Evolutionary conservation across 2,329 filamentous ascomycete species (phyloP), one percentile per base, ranked within the genome.

Genomic region (Diplodia intermedia): DNA sequence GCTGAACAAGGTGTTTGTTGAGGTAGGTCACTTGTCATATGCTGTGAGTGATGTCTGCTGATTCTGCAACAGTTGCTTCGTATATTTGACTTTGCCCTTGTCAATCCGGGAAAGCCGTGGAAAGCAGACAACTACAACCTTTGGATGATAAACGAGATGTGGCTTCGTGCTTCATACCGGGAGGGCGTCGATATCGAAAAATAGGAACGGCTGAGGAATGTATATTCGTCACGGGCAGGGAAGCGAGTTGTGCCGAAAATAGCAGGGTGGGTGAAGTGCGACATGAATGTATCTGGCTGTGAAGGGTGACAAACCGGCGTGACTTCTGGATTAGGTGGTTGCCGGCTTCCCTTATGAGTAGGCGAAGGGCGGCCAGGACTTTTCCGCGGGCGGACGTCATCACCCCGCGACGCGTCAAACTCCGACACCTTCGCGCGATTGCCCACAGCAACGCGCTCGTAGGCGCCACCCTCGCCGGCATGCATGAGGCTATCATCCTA

Each of bases 1-100:
- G 71, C 71, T 80, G 26, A 74, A 79, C 65, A 80, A 80, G 71
- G 71, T 78, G 2, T 75, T 81, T 38, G 79, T 82, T 33, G 82
- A 85, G 77, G 80, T 81, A 56, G n/a, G 29, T 36, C 12, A 5
- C 2, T 52, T 23, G 6, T 18, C 1, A 38, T 6, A 18, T 38
- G 36, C 36, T 38, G 36, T 20, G 12, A 3, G 29, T 8, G n/a
- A 15, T 23, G 43, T 18, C 11, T 56, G n/a, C 8, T 8, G 7
- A 56, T 47, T 4, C n/a, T 66, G 11, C 7, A 26, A 31, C n/a
- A 71, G 69, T 47, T 69, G n/a, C 47, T 69, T 76, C 71, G 74
- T 36, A 68, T 74, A 33, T 79, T 79, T 69, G 76, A 78, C 63
- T 72, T 78, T 62, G 72, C 72, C 14, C 61, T 78, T 52, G 72